A percentile compares a stretch with the other conserved stretches of the same genome.
These are phyloP conservation scores for Sugiyamaella pinicola DNA, from an alignment of 1,139 yeast species.

Conservation along the genomic window DNA sequence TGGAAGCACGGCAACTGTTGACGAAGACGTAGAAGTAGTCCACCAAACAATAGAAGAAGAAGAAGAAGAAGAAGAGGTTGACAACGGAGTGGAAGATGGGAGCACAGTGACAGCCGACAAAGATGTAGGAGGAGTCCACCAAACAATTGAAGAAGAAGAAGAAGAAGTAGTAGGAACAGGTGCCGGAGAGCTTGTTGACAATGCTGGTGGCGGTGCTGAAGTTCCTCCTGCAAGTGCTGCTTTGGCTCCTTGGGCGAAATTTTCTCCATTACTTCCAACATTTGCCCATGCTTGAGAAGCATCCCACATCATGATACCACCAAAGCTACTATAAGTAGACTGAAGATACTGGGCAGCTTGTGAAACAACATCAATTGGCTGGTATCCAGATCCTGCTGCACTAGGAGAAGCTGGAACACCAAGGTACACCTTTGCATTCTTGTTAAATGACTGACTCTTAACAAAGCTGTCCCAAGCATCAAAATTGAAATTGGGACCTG, in stretches of 20 bases:
- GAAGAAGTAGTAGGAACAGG: constrained; percentile 6
- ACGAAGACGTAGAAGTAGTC: neutral
- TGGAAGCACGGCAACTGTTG: neutral
- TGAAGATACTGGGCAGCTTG: constrained; percentile 29
- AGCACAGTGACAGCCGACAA: constrained; percentile 4
- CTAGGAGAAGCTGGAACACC: constrained; percentile 71
- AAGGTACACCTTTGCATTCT: constrained; percentile 57
- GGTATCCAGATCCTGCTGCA: constrained; percentile 72
- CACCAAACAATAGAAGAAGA: constrained; percentile 13
- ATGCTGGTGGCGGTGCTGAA: too few relatives aligned
- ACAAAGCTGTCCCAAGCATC: constrained; percentile 79
- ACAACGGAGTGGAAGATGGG: neutral
- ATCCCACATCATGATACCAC: constrained; percentile 91
- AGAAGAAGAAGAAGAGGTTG: constrained; percentile 1
- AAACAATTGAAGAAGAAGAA: constrained; percentile 8
- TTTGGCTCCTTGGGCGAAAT: constrained; percentile 51
- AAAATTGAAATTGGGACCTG: constrained; percentile 62
- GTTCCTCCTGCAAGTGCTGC: constrained; percentile 31
- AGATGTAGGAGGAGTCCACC: constrained; percentile 18
- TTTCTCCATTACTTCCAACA: constrained; percentile 36
- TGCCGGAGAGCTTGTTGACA: constrained; percentile 19
- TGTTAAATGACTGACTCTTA: constrained; percentile 60
- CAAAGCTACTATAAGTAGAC: constrained; percentile 54
- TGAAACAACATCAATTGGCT: constrained; percentile 35
- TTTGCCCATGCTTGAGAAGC: constrained; percentile 79